Evolutionary conservation across 768 basidiomycete genomes (phyloP), one percentile per base, ranked within the genome.

Genomic region (Serendipita vermifera): DNA sequence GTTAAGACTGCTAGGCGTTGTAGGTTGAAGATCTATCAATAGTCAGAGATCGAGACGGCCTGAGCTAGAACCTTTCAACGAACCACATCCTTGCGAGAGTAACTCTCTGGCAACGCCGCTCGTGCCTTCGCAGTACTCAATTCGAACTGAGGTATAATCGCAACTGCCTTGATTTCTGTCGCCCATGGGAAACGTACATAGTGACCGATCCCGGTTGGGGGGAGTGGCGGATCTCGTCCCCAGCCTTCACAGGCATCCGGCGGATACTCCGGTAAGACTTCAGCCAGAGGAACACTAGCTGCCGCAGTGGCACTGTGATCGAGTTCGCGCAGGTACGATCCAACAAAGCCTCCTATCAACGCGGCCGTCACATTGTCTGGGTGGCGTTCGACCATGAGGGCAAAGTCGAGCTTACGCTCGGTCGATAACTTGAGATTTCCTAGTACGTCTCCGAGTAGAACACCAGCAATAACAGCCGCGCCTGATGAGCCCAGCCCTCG

Each of bases 311-410:
- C 93, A 38, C 76, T 78, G 7, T 77, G 76, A 62, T 87, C 87
- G 43, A 98, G 77, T 68, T 96, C 94, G 59, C 85, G 79, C 54
- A 98, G 77, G 73, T 98, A 99, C 2, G 87, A 88, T 17, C 96
- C 96, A 24, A 97, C 89, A 69, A 99, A 98, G 0, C 96, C 96
- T 33, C 96, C 96, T 15, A 97, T 78, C 33, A 99, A 80, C 0
- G 93, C 94, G 2, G 96, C 96, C 0, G 96, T 96, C 65, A 99
- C 93, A 68, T 99, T 99, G 70, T 99, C 96, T 14, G 96, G 96
- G 67, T 99, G 96, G 15, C 96, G 79, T 71, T 99, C 96, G 64
- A 99, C 92, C 96, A 99, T 99, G 55, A 99, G 76, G 1, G 94
- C 93, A 65, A 88, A 94, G 71, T 99, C 96, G 59, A 98, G 80